A percentile compares a stretch with the other conserved stretches of the same genome.
Conservation (phyloP, 208 protist genomes). For the Wallacemonas sp. region DNA sequence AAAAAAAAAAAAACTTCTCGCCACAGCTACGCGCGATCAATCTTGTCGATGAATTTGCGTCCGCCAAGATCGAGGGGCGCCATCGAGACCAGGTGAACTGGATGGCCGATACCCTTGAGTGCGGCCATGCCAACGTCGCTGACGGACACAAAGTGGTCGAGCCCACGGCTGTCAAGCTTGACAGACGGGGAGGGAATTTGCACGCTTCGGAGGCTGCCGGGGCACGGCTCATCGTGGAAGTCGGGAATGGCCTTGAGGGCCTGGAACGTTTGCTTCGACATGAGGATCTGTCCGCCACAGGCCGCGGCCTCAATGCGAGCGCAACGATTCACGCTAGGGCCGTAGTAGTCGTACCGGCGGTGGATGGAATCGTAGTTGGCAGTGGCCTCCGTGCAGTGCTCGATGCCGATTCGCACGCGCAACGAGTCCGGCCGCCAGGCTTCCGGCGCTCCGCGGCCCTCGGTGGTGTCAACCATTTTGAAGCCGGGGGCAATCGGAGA, state of each 20-base stretch:
- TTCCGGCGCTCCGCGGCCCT: conserved; percentile 45
- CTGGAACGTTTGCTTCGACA: conserved; percentile 68
- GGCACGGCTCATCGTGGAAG: conserved; percentile 63
- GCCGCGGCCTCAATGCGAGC: conserved; percentile 70
- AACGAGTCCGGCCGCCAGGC: conserved; percentile 46
- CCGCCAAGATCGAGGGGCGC: conserved; percentile 52
- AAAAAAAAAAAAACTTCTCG: conserved; percentile 1
- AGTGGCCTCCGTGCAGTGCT: conserved; percentile 74
- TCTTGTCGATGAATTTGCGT: conserved; percentile 56
- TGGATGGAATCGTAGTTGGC: conserved; percentile 68
- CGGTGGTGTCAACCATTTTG: conserved; percentile 54
- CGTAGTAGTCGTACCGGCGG: conserved; percentile 89
- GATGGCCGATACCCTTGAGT: conserved; percentile 55
- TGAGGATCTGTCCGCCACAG: conserved; percentile 83
- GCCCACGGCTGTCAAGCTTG: conserved; percentile 31
- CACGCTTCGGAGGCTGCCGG: conserved; percentile 39
- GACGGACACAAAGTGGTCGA: conserved; percentile 67
- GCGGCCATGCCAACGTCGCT: conserved; percentile 43
- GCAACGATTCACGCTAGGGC: conserved; percentile 84
- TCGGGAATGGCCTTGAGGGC: conserved; percentile 51
- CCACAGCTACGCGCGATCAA: not conserved
- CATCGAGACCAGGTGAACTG: conserved; percentile 66
- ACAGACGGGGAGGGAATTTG: conserved; percentile 34
- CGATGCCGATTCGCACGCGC: conserved; percentile 68
- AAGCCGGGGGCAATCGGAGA: conserved; percentile 63